Conservation (phyloP, 495 filamentous ascomycete genomes). For the Glutinoglossum americanum region DNA sequence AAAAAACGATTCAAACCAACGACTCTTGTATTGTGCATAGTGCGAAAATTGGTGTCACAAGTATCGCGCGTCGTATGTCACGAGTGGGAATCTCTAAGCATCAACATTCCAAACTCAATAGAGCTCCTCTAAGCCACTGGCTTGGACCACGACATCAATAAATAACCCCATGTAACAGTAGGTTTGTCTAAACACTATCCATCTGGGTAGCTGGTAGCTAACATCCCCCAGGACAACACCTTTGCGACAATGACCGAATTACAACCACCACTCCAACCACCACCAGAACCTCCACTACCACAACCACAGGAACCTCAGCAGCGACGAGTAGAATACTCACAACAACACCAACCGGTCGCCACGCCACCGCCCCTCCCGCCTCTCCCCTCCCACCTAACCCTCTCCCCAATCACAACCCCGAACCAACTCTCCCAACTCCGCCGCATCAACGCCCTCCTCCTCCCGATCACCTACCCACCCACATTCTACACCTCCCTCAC, state of each 20-base stretch:
- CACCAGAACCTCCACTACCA: background rate
- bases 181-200: no score
- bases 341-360: background rate
- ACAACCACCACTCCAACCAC: background rate
- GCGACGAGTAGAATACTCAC: background rate
- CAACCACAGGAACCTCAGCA: background rate
- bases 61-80: no score
- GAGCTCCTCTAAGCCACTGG: no score
- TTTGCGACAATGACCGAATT: no score
- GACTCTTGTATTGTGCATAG: background rate
- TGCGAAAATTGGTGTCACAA: background rate
- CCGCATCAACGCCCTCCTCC: slow-evolving; percentile 60
- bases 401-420: background rate
- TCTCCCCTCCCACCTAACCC: background rate
- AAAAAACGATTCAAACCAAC: background rate
- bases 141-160: no score
- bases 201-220: no score
- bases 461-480: slow-evolving; percentile 74
- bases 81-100: no score
- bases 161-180: no score
- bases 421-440: slow-evolving; percentile 1
- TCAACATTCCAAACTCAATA: no score
- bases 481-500: slow-evolving; percentile 65
- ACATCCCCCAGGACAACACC: no score
- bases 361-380: background rate